Evolutionary conservation across 139 green algal species (phyloP).

Genomic region (Desmodesmus armatus): DNA sequence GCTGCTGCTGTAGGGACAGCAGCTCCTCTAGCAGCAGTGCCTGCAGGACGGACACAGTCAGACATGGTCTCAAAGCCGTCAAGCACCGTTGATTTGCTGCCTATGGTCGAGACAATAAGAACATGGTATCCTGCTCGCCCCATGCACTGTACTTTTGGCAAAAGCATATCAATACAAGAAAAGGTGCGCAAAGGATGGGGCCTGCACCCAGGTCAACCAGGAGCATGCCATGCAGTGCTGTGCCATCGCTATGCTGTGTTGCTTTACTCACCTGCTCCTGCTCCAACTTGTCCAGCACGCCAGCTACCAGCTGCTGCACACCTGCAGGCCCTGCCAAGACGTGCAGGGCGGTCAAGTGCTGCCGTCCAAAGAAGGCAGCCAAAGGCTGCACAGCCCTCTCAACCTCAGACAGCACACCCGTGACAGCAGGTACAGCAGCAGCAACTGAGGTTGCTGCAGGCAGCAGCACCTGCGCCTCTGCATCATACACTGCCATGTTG

Average conservation of each 20-base stretch:
- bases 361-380: constrained; percentile 33
- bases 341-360: constrained; percentile 37
- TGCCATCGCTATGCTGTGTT: no score
- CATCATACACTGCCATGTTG: constrained; percentile 32
- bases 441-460: background rate
- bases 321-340: background rate
- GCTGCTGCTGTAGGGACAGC: background rate
- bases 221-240: no score
- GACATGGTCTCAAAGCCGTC: no score
- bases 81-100: no score
- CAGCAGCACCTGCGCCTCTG: constrained; percentile 28
- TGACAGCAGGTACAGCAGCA: background rate
- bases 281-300: constrained; percentile 16
- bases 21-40: background rate
- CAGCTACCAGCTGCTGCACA: background rate
- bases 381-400: constrained; percentile 7
- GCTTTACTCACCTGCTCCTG: constrained; percentile 36
- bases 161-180: no score
- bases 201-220: no score
- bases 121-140: no score
- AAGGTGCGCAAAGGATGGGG: no score
- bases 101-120: no score
- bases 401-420: constrained; percentile 17
- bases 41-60: background rate
- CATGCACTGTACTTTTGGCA: no score